Evolutionary conservation across 2,329 filamentous ascomycete genomes (phyloP), one percentile per base, ranked within the genome.

Genomic region (Myriosclerotinia duriaeana): DNA sequence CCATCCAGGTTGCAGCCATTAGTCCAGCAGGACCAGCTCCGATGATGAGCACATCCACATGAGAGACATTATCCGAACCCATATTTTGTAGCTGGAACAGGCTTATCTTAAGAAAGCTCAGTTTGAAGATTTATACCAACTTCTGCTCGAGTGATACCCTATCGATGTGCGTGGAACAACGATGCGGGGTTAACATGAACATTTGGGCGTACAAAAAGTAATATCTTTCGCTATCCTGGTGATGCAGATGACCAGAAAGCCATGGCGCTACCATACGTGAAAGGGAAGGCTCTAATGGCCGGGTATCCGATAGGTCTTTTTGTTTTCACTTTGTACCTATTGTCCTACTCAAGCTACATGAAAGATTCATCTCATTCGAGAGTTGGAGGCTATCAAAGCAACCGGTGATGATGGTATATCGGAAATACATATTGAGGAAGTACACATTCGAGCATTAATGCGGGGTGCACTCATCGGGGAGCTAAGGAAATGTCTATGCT

Each of bases 11-110:
- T 15, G 80, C 81, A n/a, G 80, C 77, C 74, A 84, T 80, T 11
- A 83, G 75, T 15, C 79, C 80, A 11, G 80, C 77, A 2, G 83
- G 83, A 15, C 83, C 83, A 20, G 82, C 82, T 22, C 83, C 83
- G 9, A 84, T 73, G 52, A 84, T 81, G 7, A 83, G 72, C 26
- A 82, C 80, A 73, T 83, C 80, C 40, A 80, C 77, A 46, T 67
- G n/a, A n/a, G 60, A 64, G 15, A 22, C 3, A 1, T 26, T 3
- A 44, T 36, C 11, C 3, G 42, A 20, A 1, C 15, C 26, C 53
- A 64, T 67, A n/a, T 2, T 42, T 40, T 30, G 4, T 34, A 34
- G 30, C 30, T 34, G 22, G 7, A 15, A 22, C 17, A 2, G 54
- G 11, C 17, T 42, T 7, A 15, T 26, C 17, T 58, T 26, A 7